A percentile compares a stretch with the other conserved stretches of the same genome.
These are phyloP conservation scores for Russula compacta DNA, from an alignment of 768 basidiomycete genomes.

Conservation along the genomic window DNA sequence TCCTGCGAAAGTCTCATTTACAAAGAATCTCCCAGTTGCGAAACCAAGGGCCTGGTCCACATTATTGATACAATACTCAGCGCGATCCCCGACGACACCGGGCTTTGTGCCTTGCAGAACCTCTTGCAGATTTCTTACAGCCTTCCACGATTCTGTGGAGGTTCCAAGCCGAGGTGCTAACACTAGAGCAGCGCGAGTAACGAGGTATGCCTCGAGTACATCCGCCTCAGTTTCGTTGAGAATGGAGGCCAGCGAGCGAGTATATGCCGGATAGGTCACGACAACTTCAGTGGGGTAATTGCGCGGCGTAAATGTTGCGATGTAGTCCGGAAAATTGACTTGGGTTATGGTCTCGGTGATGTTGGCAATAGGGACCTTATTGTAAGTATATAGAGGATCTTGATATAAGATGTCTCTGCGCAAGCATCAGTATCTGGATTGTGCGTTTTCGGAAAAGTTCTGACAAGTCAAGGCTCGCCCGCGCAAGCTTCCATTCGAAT, in stretches of 20 bases:
- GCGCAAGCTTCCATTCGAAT: constrained; percentile 72
- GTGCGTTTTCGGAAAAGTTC: constrained; percentile 21
- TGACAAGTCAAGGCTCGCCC: constrained; percentile 73
- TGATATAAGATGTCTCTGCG: constrained; percentile 56
- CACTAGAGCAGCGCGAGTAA: constrained; percentile 61
- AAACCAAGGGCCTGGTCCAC: constrained; percentile 78
- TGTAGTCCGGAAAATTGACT: constrained; percentile 78
- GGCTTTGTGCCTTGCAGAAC: constrained; percentile 76
- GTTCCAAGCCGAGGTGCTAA: constrained; percentile 66
- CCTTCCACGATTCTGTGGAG: constrained; percentile 71
- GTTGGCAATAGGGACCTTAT: constrained; percentile 63
- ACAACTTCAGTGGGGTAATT: constrained; percentile 68
- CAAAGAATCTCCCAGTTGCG: constrained; percentile 83
- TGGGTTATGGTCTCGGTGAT: constrained; percentile 63
- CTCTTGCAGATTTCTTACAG: constrained; percentile 60
- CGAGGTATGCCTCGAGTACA: constrained; percentile 80
- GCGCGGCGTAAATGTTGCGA: constrained; percentile 75
- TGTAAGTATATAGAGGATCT: constrained; percentile 85
- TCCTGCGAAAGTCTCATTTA: constrained; percentile 71
- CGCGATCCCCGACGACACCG: constrained; percentile 74
- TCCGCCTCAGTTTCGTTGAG: constrained; percentile 57
- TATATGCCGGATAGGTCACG: constrained; percentile 74
- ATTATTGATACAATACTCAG: constrained; percentile 69
- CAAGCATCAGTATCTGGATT: constrained; percentile 3
- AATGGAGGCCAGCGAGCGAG: constrained; percentile 55